Evolutionary conservation across 805 yeast genomes (phyloP), one percentile per base, ranked within the genome.

Genomic region (Kazachstania viticola): DNA sequence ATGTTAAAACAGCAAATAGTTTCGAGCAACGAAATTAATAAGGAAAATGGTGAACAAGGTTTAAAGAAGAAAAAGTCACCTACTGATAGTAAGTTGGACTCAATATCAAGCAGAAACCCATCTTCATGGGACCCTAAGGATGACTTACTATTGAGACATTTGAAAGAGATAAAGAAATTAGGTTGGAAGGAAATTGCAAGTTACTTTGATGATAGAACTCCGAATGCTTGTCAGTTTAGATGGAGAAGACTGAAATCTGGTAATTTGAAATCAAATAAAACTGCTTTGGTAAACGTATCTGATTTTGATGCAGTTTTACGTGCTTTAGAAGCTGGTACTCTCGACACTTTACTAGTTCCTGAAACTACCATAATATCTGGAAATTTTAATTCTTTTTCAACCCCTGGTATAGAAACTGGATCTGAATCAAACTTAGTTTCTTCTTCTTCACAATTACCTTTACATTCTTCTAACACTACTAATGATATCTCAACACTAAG

Each of bases 151-250:
- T 58, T 81, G 33, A 67, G 91, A 32, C 81, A 77, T 45, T 64
- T 83, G 48, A 83, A 83, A 56, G 94, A 83, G 51, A 73, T 75
- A 39, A 82, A 76, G 52, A 80, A 79, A 51, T 64, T 82, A 37
- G 94, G 94, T 3, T 83, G 94, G 94, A 75, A 83, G 54, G 94
- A 83, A 41, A 82, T 83, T 31, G 78, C 91, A 2, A 66, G 75
- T 18, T 79, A 78, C 47, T 83, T 83, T 54, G 67, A 73, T 30
- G 77, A 77, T 51, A 62, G 94, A 49, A 83, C 94, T 4, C 85
- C 94, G 23, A 83, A 81, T 52, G 93, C 93, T 3, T 81, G 94
- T 47, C 93, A 81, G 58, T 81, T 81, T 51, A 70, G 94, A 44
- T 83, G 94, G 94, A 69, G 94, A 51, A 60, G 94, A 41, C 58